Base-by-base conservation (phyloP, 768 basidiomycete species). In the Tephrocybe sp. region DNA sequence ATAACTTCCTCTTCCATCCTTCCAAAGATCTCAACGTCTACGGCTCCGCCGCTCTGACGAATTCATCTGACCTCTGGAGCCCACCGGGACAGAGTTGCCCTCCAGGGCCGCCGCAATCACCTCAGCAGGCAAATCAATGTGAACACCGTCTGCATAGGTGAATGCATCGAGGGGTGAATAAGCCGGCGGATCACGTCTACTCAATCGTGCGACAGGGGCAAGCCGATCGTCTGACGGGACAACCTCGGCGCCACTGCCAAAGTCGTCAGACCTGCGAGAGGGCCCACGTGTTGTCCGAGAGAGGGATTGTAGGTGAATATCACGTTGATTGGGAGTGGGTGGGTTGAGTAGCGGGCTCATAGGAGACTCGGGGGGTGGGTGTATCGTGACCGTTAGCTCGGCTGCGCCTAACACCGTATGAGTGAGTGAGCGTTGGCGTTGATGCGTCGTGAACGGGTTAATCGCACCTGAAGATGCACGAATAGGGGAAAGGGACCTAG, bases 101-200 rank as follows among this genome's bases (percentile, higher is more conserved):
- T 93, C 94, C 59, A 97, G 69, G 7, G 93, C 92, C 41, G 91
- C 90, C 19, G 90, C 80, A 59, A 97, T 93, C 51, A 96, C 80
- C 59, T 97, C 94, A 31, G 93, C 91, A 20, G 94, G 94, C 31
- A 97, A 74, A 68, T 97, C 92, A 42, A 95, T 85, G 45, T 90
- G 89, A n/a, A 96, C 90, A 26, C 93, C 94, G 36, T 92, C 92
- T 45, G 84, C 74, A 61, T 92, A 91, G 20, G 83, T 78, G 59
- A 76, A 88, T n/a, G 89, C 84, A 62, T 92, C 90, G 61, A 92
- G 68, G n/a, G 91, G 90, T 5, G 90, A 91, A 69, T 93, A 93
- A 14, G 87, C 89, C 20, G 92, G 92, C 17, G 91, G 91, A 54
- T 88, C 85, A 50, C 80, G 77, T 59, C 84, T 75, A 52, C 71